Conservation (phyloP, 768 basidiomycete species). For the Trametes punicea region DNA sequence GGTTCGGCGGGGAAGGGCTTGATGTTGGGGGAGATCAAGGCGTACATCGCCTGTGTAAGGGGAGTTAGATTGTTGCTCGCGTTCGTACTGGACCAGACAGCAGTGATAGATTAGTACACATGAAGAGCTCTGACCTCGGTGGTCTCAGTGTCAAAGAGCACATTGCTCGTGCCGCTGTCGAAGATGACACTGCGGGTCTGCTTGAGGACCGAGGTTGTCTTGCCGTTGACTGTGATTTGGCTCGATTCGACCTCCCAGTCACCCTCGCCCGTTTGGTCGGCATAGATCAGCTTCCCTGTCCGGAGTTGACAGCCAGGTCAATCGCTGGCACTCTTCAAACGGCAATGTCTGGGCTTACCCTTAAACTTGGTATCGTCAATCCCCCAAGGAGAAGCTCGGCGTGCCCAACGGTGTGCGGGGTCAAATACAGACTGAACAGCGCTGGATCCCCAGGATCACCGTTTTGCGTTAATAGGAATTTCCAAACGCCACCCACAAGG, state of each 20-base stretch:
- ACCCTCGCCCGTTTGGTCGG: constrained; percentile 36
- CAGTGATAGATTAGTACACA: not conserved
- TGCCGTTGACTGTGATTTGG: constrained; percentile 49
- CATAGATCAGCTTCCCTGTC: constrained; percentile 42
- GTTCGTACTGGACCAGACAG: not conserved
- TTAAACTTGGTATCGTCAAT: constrained; percentile 50
- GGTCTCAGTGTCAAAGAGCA: constrained; percentile 47
- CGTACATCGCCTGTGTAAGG: constrained; percentile 45
- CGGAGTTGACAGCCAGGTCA: not conserved
- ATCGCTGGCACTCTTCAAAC: too few relatives aligned
- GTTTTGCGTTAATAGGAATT: too few relatives aligned
- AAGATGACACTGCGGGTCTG: constrained; percentile 46
- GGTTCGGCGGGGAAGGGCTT: constrained; percentile 47
- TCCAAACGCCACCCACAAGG: constrained; percentile 37
- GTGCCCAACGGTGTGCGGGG: constrained; percentile 35
- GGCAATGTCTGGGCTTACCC: constrained; percentile 29
- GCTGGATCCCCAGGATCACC: constrained; percentile 31
- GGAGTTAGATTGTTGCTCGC: too few relatives aligned
- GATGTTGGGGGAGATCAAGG: constrained; percentile 57
- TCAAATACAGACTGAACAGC: constrained; percentile 50
- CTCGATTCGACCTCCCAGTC: constrained; percentile 48
- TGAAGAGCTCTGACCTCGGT: constrained; percentile 37
- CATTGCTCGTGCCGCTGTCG: constrained; percentile 56
- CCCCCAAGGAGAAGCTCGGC: constrained; percentile 54
- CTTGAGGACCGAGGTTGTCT: constrained; percentile 42